A percentile compares a stretch with the other conserved stretches of the same genome.
Conservation (phyloP, 2,329 filamentous ascomycete species). For the Pseudogymnoascus sp. region DNA sequence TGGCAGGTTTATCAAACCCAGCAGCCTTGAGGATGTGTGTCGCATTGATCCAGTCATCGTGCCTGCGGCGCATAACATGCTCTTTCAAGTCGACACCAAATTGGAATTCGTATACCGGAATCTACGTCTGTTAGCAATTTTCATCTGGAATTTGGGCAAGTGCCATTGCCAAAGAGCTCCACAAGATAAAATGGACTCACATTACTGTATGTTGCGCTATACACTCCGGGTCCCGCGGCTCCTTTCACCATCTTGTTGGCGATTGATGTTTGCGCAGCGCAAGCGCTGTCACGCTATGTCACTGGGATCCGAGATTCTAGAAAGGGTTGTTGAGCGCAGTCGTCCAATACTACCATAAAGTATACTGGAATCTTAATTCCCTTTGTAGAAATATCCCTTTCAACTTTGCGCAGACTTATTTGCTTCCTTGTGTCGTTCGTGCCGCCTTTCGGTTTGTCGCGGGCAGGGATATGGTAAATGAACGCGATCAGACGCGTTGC, state of each 20-base stretch:
- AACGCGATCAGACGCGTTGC: conserved; percentile 9
- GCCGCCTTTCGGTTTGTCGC: conserved; percentile 2
- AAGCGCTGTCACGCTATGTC: background rate
- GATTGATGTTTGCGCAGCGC: conserved; percentile 1
- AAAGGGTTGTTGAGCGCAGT: background rate
- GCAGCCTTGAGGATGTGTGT: conserved; percentile 97
- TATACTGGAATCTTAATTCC: background rate
- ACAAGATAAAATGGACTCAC: conserved; percentile 37
- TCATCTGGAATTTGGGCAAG: conserved; percentile 15
- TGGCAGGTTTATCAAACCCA: conserved; percentile 91
- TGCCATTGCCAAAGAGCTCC: conserved; percentile 10
- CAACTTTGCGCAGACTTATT: background rate
- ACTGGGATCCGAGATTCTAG: background rate
- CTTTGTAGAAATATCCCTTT: conserved; percentile 6
- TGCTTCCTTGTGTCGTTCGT: background rate
- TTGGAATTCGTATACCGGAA: conserved; percentile 90
- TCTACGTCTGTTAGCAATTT: conserved; percentile 41
- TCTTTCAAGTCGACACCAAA: conserved; percentile 67
- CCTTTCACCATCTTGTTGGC: conserved; percentile 26
- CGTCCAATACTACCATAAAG: background rate
- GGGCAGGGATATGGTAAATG: conserved; percentile 2
- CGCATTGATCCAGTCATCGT: conserved; percentile 98
- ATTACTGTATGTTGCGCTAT: conserved; percentile 61
- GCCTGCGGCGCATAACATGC: conserved; percentile 91
- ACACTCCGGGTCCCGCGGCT: conserved; percentile 37